Evolutionary conservation across 176 grass and related monocot species (phyloP).

Genomic region (Cenchrus americanus): DNA sequence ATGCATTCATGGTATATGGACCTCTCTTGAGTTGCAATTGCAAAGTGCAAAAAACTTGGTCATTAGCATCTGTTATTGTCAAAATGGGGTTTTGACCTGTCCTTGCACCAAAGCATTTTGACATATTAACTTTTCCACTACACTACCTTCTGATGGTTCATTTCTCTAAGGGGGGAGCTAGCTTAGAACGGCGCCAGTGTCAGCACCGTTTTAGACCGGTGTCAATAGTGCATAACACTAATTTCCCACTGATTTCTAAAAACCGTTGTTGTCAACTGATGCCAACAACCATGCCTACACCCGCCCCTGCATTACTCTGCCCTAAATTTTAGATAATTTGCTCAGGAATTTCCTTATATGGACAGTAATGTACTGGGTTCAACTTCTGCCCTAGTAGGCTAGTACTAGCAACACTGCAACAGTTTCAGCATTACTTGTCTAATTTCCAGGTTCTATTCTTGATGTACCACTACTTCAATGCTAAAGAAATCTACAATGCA

Average conservation of each 20-base stretch:
- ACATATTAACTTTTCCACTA: not conserved
- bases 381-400: slow-evolving; percentile 1
- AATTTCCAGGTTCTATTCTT: slow-evolving; percentile 89
- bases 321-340: slow-evolving; percentile 33
- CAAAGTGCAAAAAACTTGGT: slow-evolving; percentile 7
- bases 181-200: too few species aligned
- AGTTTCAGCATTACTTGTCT: slow-evolving; percentile 45
- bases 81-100: slow-evolving; percentile 25
- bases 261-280: too few species aligned
- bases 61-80: slow-evolving; percentile 21
- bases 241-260: too few species aligned
- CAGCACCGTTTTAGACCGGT: too few species aligned
- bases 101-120: not conserved
- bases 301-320: not conserved
- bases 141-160: not conserved
- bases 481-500: slow-evolving; percentile 99
- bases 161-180: not conserved
- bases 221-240: too few species aligned
- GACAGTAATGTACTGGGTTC: slow-evolving; percentile 4
- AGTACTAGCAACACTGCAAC: slow-evolving; percentile 1
- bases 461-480: slow-evolving; percentile 99
- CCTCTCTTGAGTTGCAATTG: slow-evolving; percentile 32
- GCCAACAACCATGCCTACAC: too few species aligned
- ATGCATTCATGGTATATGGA: slow-evolving; percentile 4
- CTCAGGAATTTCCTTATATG: slow-evolving; percentile 28